These are phyloP conservation scores for Phytopythium oedochilum DNA, from an alignment of 352 stramenopile species.

Conservation along the genomic window DNA sequence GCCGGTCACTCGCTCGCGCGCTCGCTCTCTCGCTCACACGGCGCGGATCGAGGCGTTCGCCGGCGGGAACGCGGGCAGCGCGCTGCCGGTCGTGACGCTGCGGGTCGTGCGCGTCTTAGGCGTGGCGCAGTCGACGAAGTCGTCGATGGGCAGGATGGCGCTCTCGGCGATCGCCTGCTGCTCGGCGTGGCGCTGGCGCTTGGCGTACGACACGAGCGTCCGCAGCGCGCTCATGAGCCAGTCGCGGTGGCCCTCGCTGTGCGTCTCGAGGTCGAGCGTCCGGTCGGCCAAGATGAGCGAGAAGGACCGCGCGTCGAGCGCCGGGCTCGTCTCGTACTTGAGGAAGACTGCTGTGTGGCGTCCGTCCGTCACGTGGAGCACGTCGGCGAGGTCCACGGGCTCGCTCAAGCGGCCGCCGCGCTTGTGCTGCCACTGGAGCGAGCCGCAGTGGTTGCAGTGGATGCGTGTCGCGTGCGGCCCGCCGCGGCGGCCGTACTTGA, in stretches of 20 bases:
- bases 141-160: conserved; percentile 33
- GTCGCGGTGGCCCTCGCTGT: conserved; percentile 69
- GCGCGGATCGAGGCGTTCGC: conserved; percentile 26
- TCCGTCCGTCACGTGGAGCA: conserved; percentile 63
- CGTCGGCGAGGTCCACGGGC: conserved; percentile 66
- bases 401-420: conserved; percentile 53
- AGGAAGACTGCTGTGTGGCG: conserved; percentile 70
- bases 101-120: conserved; percentile 3
- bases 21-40: no score
- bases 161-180: conserved; percentile 73
- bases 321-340: conserved; percentile 50
- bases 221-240: conserved; percentile 77
- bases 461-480: conserved; percentile 64
- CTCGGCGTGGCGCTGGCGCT: conserved; percentile 66
- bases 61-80: conserved; percentile 6
- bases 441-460: conserved; percentile 78
- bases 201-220: conserved; percentile 69
- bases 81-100: background rate
- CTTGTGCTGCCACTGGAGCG: conserved; percentile 86
- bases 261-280: conserved; percentile 78
- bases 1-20: no score
- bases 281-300: conserved; percentile 72
- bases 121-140: conserved; percentile 13
- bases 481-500: conserved; percentile 77
- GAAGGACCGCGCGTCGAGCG: conserved; percentile 55